These are phyloP conservation scores for Exophiala oligosperma DNA, from an alignment of 2,329 filamentous ascomycete species.

Conservation along the genomic window DNA sequence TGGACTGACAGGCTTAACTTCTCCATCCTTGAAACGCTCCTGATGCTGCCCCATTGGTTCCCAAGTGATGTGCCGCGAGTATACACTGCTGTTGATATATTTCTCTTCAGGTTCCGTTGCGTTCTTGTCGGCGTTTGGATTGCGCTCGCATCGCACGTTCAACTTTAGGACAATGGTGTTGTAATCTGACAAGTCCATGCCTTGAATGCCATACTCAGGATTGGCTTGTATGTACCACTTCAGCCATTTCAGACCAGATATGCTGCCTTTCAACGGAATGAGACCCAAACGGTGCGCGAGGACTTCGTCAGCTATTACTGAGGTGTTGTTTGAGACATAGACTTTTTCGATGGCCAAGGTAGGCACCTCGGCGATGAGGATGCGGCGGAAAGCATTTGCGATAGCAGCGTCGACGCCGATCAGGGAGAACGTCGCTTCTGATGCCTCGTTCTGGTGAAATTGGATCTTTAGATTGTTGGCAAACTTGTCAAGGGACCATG, in stretches of 20 bases:
- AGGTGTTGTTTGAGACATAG: constrained; percentile 94
- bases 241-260: constrained; percentile 76
- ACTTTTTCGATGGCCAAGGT: constrained; percentile 92
- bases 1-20: constrained; percentile 78
- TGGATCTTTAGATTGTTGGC: constrained; percentile 66
- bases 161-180: constrained; percentile 84
- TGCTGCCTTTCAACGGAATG: constrained; percentile 80
- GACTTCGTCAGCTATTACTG: constrained; percentile 96
- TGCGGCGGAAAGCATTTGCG: constrained; percentile 95
- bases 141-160: constrained; percentile 76
- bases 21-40: constrained; percentile 60
- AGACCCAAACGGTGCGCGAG: constrained; percentile 86
- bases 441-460: constrained; percentile 79
- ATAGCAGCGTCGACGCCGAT: constrained; percentile 89
- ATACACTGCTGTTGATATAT: constrained; percentile 82
- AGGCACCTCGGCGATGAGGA: constrained; percentile 90
- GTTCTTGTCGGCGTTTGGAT: constrained; percentile 66
- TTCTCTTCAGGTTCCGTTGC: constrained; percentile 81
- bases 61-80: constrained; percentile 76
- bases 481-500: constrained; percentile 76
- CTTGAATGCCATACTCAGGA: constrained; percentile 47
- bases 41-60: constrained; percentile 68
- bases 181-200: constrained; percentile 62
- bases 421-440: constrained; percentile 84
- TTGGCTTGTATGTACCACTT: constrained; percentile 77